phyloP scores from a whole-genome alignment of 257 asterid species.

The Euphrasia confusa region DNA sequence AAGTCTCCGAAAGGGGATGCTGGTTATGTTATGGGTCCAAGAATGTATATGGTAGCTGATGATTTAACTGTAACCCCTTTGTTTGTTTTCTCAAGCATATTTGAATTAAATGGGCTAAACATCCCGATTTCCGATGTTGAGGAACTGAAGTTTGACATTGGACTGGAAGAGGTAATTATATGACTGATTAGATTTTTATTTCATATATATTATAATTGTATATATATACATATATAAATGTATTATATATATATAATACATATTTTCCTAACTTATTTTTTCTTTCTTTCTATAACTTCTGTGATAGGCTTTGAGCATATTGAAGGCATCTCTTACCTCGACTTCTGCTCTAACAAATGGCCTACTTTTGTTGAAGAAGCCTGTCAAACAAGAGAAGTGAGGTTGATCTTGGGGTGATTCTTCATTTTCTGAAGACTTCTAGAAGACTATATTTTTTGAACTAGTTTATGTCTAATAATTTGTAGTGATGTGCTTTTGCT shows the following conservation, averaged over 20 bases:
- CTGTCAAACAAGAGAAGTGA: no score
- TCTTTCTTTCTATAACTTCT: conserved; percentile 15
- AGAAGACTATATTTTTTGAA: background rate
- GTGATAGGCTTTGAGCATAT: conserved; percentile 11
- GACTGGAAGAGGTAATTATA: no score
- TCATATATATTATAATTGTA: no score
- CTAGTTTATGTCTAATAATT: no score
- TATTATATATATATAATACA: no score
- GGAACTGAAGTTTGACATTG: background rate
- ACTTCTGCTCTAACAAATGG: conserved; percentile 23
- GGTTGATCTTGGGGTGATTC: no score
- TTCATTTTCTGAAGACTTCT: no score
- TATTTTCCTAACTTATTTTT: no score
- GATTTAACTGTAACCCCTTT: conserved; percentile 2
- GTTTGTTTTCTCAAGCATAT: background rate
- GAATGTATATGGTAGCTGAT: background rate
- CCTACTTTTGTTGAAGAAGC: conserved; percentile 14
- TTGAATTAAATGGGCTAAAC: background rate
- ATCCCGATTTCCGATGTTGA: background rate
- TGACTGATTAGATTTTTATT: no score
- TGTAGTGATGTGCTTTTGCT: no score
- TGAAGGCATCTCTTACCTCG: conserved; percentile 29
- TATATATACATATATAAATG: no score
- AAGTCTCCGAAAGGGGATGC: background rate
- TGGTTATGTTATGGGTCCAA: background rate